Evolutionary conservation across 2,329 filamentous ascomycete genomes (phyloP).

Genomic region (Clonostachys chloroleuca): DNA sequence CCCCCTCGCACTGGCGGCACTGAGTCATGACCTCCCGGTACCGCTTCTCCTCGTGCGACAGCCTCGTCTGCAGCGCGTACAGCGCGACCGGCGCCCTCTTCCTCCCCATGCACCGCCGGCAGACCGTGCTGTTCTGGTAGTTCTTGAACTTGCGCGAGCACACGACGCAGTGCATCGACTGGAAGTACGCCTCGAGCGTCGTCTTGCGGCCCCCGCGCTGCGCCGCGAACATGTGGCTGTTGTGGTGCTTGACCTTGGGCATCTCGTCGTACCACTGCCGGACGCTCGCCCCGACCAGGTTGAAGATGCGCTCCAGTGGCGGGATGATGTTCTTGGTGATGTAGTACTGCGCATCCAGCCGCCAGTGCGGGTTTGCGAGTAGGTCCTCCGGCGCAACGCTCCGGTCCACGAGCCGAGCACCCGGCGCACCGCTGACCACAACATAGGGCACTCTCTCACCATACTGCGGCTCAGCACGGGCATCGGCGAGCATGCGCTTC

Average conservation of each 20-base stretch:
- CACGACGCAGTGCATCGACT: slow-evolving; percentile 70
- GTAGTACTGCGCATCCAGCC: slow-evolving; percentile 94
- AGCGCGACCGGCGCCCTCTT: slow-evolving; percentile 53
- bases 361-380: slow-evolving; percentile 69
- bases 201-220: slow-evolving; percentile 38
- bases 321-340: slow-evolving; percentile 95
- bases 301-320: slow-evolving; percentile 93
- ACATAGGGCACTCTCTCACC: slow-evolving; percentile 95
- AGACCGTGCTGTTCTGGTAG: slow-evolving; percentile 37
- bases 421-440: slow-evolving; percentile 82
- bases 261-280: slow-evolving; percentile 93
- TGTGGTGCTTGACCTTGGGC: slow-evolving; percentile 71
- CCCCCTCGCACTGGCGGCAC: slow-evolving; percentile 75
- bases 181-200: slow-evolving; percentile 94
- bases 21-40: slow-evolving; percentile 61
- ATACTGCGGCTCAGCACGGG: slow-evolving; percentile 85
- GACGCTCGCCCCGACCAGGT: slow-evolving; percentile 89
- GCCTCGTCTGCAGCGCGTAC: slow-evolving; percentile 54
- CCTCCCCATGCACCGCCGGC: slow-evolving; percentile 45
- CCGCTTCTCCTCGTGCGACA: slow-evolving; percentile 60
- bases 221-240: slow-evolving; percentile 5
- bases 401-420: slow-evolving; percentile 79
- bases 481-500: slow-evolving; percentile 80
- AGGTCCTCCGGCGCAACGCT: slow-evolving; percentile 85
- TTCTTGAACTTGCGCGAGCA: slow-evolving; percentile 39